Evolutionary conservation across 768 basidiomycete species (phyloP).

Genomic region (Russula foetens): DNA sequence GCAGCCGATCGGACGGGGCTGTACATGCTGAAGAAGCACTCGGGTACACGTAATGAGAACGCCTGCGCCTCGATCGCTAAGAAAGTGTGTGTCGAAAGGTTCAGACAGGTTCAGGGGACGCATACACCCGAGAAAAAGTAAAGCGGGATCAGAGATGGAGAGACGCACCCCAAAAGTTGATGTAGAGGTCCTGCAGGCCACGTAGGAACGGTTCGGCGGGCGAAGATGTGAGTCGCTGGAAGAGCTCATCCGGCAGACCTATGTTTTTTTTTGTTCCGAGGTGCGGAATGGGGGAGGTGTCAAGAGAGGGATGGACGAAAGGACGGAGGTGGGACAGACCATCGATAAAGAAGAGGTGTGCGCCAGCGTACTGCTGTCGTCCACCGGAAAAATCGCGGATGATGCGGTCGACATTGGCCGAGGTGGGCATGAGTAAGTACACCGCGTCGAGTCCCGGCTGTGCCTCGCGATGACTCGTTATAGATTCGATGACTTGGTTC

Average conservation of each 20-base stretch:
- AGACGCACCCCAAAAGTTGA: constrained; percentile 86
- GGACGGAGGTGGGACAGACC: constrained; percentile 38
- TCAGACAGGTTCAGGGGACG: no score
- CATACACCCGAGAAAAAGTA: background rate
- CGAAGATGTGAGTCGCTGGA: constrained; percentile 65
- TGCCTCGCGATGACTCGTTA: constrained; percentile 73
- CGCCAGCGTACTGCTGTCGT: constrained; percentile 68
- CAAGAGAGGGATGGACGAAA: no score
- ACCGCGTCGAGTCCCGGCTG: constrained; percentile 85
- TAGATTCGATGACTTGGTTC: constrained; percentile 79
- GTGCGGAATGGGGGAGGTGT: background rate
- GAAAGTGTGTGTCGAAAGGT: no score
- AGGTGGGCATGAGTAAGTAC: constrained; percentile 92
- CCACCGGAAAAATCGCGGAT: constrained; percentile 71
- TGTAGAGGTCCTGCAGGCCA: constrained; percentile 74
- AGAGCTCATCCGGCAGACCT: constrained; percentile 69
- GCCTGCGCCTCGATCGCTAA: constrained; percentile 79
- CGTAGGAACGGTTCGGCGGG: constrained; percentile 72
- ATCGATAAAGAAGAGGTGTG: constrained; percentile 91
- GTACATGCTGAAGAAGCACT: constrained; percentile 82
- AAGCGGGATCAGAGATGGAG: background rate
- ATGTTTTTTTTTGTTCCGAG: constrained; percentile 26
- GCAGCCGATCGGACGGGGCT: constrained; percentile 72
- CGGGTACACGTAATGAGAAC: constrained; percentile 73
- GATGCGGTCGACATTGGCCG: constrained; percentile 86